A percentile compares a stretch with the other conserved stretches of the same genome.
phyloP scores from a whole-genome alignment of 2,329 filamentous ascomycete species.

The Nigrospora oryzae region DNA sequence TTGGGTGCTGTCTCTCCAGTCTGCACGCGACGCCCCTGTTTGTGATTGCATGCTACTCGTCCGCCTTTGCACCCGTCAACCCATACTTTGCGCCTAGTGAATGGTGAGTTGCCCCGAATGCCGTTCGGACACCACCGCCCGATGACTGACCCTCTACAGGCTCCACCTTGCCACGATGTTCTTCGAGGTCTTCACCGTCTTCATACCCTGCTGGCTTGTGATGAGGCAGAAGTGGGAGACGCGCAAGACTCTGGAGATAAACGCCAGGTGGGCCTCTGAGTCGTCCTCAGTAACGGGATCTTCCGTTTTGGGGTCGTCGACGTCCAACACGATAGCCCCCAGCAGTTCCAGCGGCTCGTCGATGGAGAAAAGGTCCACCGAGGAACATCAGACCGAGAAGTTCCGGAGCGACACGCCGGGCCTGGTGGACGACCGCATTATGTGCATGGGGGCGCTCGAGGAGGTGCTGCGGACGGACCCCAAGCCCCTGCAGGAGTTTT shows the following conservation, averaged over 20 bases:
- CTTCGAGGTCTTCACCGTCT: slow-evolving; percentile 46
- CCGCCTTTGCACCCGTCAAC: slow-evolving; percentile 32
- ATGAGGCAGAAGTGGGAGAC: slow-evolving; percentile 12
- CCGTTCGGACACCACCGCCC: not conserved
- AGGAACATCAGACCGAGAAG: not conserved
- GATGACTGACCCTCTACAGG: slow-evolving; percentile 8
- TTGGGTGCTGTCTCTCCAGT: slow-evolving; percentile 28
- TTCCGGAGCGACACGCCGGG: slow-evolving; percentile 8
- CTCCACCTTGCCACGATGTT: slow-evolving; percentile 42
- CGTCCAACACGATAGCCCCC: slow-evolving; percentile 8
- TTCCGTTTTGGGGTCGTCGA: too few species aligned
- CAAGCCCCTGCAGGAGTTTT: slow-evolving; percentile 53
- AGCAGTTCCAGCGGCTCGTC: slow-evolving; percentile 4
- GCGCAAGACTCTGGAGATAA: slow-evolving; percentile 12
- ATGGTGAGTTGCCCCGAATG: slow-evolving; percentile 27
- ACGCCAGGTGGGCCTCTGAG: slow-evolving; percentile 19
- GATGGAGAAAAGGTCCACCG: not conserved
- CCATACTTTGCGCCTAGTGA: slow-evolving; percentile 40
- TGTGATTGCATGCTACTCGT: slow-evolving; percentile 37
- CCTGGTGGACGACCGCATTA: slow-evolving; percentile 28
- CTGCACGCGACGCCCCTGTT: slow-evolving; percentile 49
- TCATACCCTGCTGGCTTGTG: slow-evolving; percentile 33
- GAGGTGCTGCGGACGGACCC: slow-evolving; percentile 51
- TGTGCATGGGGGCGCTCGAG: slow-evolving; percentile 51
- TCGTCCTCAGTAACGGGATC: slow-evolving; percentile 1